Evolutionary conservation across 805 yeast species (phyloP), one percentile per base, ranked within the genome.

Genomic region (Saturnispora galanensis): DNA sequence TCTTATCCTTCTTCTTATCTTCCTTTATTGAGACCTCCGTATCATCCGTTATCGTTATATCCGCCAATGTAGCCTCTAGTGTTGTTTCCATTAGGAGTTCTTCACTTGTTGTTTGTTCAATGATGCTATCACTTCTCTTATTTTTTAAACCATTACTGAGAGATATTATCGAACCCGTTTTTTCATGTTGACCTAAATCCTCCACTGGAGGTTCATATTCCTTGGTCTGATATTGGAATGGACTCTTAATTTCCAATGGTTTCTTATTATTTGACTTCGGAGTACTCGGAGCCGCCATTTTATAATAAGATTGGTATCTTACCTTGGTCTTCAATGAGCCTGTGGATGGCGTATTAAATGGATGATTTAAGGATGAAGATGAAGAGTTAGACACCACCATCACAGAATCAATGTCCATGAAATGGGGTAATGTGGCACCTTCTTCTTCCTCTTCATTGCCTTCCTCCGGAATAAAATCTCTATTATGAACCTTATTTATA

Each of bases 171-270:
- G 37, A 35, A 4, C 29, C 10, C 26, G 42, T 16, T 16, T 37
- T 32, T 40, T 26, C 26, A 33, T 40, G 37, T 32, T 21, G 15
- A 16, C 21, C 16, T 40, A 35, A 39, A 13, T 40, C 42, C 28
- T 56, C 52, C 29, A 56, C 54, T 10, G 66, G 62, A n/a, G 61
- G 51, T 35, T 63, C 66, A 45, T 63, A 63, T 2, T 48, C 44
- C 35, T 56, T 45, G 15, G 64, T 50, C 45, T 63, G 64, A 49
- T 57, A 63, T 42, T 61, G 60, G 49, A 63, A 63, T 8, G 65
- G 66, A 41, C 50, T 56, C 40, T 50, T 52, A 10, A 35, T 26
- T n/a, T 16, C 34, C 11, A 29, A 32, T 31, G 35, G 40, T 21
- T 47, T 34, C 21, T 39, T 18, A 18, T 30, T 15, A 11, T 31